Evolutionary conservation across 129 eudicot genomes (phyloP).

Genomic region (Flaveria ramosissima): DNA sequence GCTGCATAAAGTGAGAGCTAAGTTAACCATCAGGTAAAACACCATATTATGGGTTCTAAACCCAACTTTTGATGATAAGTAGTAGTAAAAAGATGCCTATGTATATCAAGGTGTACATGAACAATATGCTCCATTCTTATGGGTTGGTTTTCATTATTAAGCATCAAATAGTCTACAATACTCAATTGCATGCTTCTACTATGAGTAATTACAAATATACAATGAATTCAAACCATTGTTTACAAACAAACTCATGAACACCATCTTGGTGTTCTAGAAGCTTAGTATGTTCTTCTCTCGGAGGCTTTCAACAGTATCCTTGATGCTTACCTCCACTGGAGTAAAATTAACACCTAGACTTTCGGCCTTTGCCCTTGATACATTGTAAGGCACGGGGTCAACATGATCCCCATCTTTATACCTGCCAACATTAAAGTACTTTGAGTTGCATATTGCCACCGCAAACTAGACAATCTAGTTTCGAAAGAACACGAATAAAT

Average conservation of each 20-base stretch:
- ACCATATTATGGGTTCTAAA: too few species aligned
- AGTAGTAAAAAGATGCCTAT: too few species aligned
- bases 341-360: constrained; percentile 42
- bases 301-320: constrained; percentile 49
- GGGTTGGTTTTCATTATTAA: constrained; percentile 1
- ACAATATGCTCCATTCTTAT: not conserved
- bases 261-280: constrained; percentile 18
- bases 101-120: not conserved
- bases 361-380: constrained; percentile 42
- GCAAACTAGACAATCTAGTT: not conserved
- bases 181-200: not conserved
- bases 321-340: constrained; percentile 42
- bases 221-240: not conserved
- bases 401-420: constrained; percentile 28
- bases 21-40: too few species aligned
- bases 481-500: not conserved
- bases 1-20: too few species aligned
- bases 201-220: not conserved
- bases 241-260: constrained; percentile 5
- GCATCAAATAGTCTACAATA: not conserved
- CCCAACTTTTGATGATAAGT: too few species aligned
- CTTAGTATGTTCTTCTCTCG: constrained; percentile 36
- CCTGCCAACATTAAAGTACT: constrained; percentile 22
- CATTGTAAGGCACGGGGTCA: constrained; percentile 18
- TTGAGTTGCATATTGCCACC: not conserved